Percentiles rank a stretch among this genome's conserved stretches.
Conservation (phyloP, 1,284 basidiomycete species). For the Apiotrichum gamsii region DNA sequence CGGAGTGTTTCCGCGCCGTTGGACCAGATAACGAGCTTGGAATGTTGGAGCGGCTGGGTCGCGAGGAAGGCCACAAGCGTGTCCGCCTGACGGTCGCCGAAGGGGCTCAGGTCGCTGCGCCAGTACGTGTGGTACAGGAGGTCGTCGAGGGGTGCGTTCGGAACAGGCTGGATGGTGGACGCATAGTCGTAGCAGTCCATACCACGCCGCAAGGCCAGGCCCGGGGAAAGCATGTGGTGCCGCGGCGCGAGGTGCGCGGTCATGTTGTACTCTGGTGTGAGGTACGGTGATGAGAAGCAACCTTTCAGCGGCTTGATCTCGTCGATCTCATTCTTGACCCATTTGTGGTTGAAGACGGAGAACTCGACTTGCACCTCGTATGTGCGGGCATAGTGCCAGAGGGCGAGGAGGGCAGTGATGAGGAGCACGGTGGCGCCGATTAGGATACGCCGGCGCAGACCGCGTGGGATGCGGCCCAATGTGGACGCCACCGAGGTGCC, state of each 20-base stretch:
- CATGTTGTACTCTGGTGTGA: conserved; percentile 62
- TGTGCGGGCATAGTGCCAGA: conserved; percentile 53
- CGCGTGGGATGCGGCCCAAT: too few relatives aligned
- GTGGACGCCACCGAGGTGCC: too few relatives aligned
- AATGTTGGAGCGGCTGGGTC: conserved; percentile 64
- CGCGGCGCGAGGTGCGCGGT: conserved; percentile 58
- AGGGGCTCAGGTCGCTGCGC: conserved; percentile 71
- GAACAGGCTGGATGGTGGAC: conserved; percentile 56
- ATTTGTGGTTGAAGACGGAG: conserved; percentile 63
- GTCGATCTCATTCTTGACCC: conserved; percentile 64
- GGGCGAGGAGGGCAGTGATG: neutral
- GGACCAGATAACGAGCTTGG: conserved; percentile 76
- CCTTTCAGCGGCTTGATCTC: conserved; percentile 52
- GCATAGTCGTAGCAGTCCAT: conserved; percentile 85
- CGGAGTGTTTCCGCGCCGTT: conserved; percentile 60
- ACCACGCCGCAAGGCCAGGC: conserved; percentile 65
- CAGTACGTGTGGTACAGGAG: conserved; percentile 81
- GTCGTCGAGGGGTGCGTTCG: conserved; percentile 47
- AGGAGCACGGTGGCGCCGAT: neutral
- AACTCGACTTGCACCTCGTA: conserved; percentile 79
- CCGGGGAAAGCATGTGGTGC: conserved; percentile 66
- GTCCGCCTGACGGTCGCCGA: conserved; percentile 72
- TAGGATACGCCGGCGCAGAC: too few relatives aligned
- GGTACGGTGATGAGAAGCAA: conserved; percentile 58
- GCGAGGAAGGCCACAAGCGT: conserved; percentile 86